Base-by-base conservation (phyloP, 805 yeast genomes). In the Teunomyces funiuensis region DNA sequence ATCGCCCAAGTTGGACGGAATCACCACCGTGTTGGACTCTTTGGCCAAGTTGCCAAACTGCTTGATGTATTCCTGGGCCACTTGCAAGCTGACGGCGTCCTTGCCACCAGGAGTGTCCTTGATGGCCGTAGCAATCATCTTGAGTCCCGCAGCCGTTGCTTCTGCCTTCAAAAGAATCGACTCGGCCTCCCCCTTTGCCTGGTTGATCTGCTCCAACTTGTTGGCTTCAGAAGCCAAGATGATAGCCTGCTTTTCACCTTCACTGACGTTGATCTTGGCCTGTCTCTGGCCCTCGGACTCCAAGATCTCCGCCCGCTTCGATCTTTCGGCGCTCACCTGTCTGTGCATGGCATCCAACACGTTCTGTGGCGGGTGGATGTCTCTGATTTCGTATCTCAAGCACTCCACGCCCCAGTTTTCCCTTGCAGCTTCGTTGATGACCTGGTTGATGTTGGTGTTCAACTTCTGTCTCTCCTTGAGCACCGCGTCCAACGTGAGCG, bases 311-410 rank as follows among this genome's bases (percentile, higher is more conserved):
- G 96, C 95, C 46, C 95, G 73, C 60, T 88, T 88, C 39, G 89
- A 81, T 52, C 96, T 72, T 62, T 88, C 95, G 33, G 95, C 93
- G 44, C 84, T 77, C 17, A 88, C 96, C 63, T 85, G 95, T 58
- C 91, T 78, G 63, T 87, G 95, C 96, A 87, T 88, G 19, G 95
- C 93, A 54, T 84, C 90, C 53, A 87, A 76, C 8, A 87, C 95
- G 51, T 85, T 85, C 27, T 75, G 74, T 2, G 96, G 96, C 1
- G 95, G 96, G 58, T 87, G 89, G 45, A 87, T 87, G 58, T 87
- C 96, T 56, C 89, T 77, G 64, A 87, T 86, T 61, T 87, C 96
- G 62, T 88, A 86, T 56, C 96, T 77, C 47, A 87, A 69, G 57
- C 95, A 88, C 55, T 77, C 75, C 43, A 87, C 82, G 41, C 96